Conservation (phyloP, 257 asterid species). For the Primulina eburnea region DNA sequence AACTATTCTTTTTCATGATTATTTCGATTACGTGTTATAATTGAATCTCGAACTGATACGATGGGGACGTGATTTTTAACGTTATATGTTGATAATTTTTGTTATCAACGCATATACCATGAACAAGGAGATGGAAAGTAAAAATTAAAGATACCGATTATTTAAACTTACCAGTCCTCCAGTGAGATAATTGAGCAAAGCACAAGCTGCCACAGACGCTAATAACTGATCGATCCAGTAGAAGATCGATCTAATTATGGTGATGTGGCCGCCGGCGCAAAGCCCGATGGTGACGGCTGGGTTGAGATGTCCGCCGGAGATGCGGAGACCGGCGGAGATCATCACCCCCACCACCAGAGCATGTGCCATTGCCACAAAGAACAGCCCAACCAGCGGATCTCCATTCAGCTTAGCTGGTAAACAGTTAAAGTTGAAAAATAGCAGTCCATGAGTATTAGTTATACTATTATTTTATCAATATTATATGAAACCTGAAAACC, state of each 20-base stretch:
- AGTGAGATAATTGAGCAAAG: conserved; percentile 67
- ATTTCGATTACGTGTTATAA: too few relatives aligned
- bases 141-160: too few relatives aligned
- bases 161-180: conserved; percentile 63
- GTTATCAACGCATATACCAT: too few relatives aligned
- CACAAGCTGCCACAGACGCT: conserved; percentile 94
- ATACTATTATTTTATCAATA: too few relatives aligned
- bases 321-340: conserved; percentile 80
- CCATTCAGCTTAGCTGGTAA: conserved; percentile 60
- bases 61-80: too few relatives aligned
- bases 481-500: too few relatives aligned
- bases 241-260: conserved; percentile 65
- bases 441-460: too few relatives aligned
- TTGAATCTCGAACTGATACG: too few relatives aligned
- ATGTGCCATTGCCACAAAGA: conserved; percentile 94
- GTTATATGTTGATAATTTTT: too few relatives aligned
- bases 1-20: not conserved
- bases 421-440: not conserved
- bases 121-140: too few relatives aligned
- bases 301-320: conserved; percentile 91
- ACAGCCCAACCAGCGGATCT: conserved; percentile 60
- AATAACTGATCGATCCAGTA: conserved; percentile 82
- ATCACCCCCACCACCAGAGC: conserved; percentile 82
- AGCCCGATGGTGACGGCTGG: conserved; percentile 94
- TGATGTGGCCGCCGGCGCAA: conserved; percentile 75